Percentiles rank a stretch among this genome's conserved stretches.
These are phyloP conservation scores for Microdochium paspali DNA, from an alignment of 2,329 filamentous ascomycete genomes.

Conservation along the genomic window DNA sequence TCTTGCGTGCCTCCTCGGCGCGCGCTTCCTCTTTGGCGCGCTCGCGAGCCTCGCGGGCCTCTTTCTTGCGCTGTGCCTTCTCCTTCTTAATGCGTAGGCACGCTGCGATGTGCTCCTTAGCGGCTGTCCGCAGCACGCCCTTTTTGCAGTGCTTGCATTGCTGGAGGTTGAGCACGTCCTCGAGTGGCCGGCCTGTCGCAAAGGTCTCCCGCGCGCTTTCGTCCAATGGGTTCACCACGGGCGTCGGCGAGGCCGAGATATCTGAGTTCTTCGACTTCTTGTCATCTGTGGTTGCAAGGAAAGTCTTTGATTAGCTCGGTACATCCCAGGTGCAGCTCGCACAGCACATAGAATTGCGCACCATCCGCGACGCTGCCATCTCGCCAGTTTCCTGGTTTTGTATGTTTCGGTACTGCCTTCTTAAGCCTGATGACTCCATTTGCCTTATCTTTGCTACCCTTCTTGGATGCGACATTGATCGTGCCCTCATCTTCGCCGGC, in stretches of 20 bases:
- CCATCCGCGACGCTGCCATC: conserved; percentile 56
- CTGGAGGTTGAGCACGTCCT: conserved; percentile 70
- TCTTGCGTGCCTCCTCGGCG: conserved; percentile 44
- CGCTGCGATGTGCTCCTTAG: conserved; percentile 70
- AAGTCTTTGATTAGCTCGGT: conserved; percentile 3
- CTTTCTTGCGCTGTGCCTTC: conserved; percentile 69
- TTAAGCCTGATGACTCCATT: conserved; percentile 52
- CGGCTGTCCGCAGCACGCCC: conserved; percentile 65
- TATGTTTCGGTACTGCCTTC: conserved; percentile 51
- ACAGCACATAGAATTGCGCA: conserved; percentile 20
- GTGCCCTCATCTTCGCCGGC: conserved; percentile 45
- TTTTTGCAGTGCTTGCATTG: conserved; percentile 95
- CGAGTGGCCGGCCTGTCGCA: conserved; percentile 68
- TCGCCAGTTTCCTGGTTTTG: conserved; percentile 62
- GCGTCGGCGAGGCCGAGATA: conserved; percentile 36
- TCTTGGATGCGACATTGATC: conserved; percentile 54
- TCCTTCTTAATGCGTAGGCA: conserved; percentile 81
- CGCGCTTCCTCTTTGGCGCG: conserved; percentile 53
- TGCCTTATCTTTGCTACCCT: conserved; percentile 30
- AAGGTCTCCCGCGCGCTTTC: conserved; percentile 71
- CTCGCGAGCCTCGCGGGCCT: conserved; percentile 61
- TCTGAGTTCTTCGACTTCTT: conserved; percentile 33
- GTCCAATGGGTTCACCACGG: conserved; percentile 60
- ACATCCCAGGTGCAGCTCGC: background rate
- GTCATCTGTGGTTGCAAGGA: conserved; percentile 28